Evolutionary conservation across 2,329 filamentous ascomycete genomes (phyloP), one percentile per base, ranked within the genome.

Genomic region (Acephala macrosclerotiorum): DNA sequence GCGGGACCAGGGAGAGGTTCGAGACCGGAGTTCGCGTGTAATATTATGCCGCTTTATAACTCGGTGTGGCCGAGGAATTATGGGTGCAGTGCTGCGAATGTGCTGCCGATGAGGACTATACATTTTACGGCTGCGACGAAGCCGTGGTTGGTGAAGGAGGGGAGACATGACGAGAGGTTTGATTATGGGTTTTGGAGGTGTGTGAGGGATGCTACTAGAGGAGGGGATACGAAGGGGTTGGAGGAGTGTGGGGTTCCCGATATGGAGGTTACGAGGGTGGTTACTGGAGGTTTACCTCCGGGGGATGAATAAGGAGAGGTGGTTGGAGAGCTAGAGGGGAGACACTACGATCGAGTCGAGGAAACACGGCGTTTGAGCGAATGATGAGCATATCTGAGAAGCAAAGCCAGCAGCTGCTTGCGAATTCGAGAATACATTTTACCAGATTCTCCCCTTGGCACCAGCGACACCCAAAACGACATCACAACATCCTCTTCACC

Each of bases 111-210:
- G 45, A 42, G 64, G 8, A 66, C 60, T 47, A 66, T 66, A 8
- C 64, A 66, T 58, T 62, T 66, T 36, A 66, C 64, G 16, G 64
- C 56, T 20, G 55, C 55, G 42, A 58, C 64, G 25, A 66, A 66
- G 20, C 64, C 64, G 47, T 66, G 64, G 64, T 12, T 45, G 35
- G 60, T 66, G 16, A 53, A 59, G 33, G 60, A 60, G 35, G 35
- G 47, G 56, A 35, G 25, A n/a, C 25, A 59, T 33, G 3, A 47
- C 22, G 22, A 35, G 53, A 33, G 64, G 22, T 62, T 66, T n/a
- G 64, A 66, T 42, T 59, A 58, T 36, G 55, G 45, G 9, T 66
- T 63, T n/a, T 66, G 64, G 64, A 38, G 49, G 11, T 66, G 64
- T 58, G 55, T 66, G 35, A 18, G 47, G 20, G 35, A 63, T 56